Evolutionary conservation across 768 basidiomycete species (phyloP).

Genomic region (Rhodotorula graminis): DNA sequence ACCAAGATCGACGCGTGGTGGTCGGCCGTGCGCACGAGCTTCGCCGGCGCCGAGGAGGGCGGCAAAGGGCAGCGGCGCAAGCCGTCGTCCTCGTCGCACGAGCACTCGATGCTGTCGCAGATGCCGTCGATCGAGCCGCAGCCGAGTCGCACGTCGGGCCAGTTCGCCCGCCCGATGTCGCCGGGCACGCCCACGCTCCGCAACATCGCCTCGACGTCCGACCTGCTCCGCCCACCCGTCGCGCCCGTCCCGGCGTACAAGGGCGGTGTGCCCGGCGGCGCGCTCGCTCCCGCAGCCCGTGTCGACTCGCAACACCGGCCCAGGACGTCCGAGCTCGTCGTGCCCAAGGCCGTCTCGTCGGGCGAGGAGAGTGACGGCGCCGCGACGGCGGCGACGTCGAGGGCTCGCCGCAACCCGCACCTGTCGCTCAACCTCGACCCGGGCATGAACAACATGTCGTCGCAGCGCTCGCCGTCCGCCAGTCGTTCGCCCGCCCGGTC

Average conservation of each 20-base stretch:
- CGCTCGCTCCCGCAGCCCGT: conserved; percentile 38
- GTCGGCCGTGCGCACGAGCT: conserved; percentile 41
- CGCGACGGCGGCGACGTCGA: conserved; percentile 7
- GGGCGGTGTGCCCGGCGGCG: conserved; percentile 27
- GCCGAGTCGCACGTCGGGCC: conserved; percentile 32
- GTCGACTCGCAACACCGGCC: conserved; percentile 16
- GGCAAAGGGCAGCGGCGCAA: conserved; percentile 21
- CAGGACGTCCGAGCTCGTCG: conserved; percentile 1
- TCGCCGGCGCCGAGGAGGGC: conserved; percentile 20
- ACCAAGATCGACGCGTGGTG: conserved; percentile 44
- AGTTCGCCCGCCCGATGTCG: conserved; percentile 17
- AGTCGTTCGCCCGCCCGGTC: background rate
- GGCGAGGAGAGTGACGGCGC: conserved; percentile 27
- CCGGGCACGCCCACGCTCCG: conserved; percentile 25
- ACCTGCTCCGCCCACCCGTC: conserved; percentile 10
- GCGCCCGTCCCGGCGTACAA: background rate
- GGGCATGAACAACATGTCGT: conserved; percentile 21
- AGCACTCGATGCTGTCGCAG: background rate
- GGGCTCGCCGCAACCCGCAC: conserved; percentile 39
- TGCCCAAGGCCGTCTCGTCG: conserved; percentile 1
- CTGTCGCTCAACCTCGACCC: conserved; percentile 42
- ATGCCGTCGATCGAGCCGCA: conserved; percentile 17
- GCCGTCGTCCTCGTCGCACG: conserved; percentile 13
- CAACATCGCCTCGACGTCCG: conserved; percentile 33
- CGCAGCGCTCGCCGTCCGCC: background rate